Percentiles rank a stretch among this genome's conserved stretches.
These are phyloP conservation scores for Dactylellina parvicollis DNA, from an alignment of 2,329 filamentous ascomycete species.

Conservation along the genomic window DNA sequence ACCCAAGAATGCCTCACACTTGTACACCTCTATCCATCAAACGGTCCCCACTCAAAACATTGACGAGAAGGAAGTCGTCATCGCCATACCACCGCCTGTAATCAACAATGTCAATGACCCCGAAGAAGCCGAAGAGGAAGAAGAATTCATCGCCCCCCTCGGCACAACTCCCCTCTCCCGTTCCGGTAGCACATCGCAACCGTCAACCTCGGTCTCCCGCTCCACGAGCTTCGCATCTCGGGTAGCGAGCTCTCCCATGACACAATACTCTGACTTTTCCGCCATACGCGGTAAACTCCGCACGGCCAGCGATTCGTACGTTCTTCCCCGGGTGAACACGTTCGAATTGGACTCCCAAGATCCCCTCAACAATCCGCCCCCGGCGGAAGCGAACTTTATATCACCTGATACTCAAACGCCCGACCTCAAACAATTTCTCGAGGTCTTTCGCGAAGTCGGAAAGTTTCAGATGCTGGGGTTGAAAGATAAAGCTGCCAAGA, in stretches of 20 bases:
- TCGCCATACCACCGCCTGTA: not conserved
- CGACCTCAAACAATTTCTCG: conserved; percentile 30
- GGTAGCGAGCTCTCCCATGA: conserved; percentile 9
- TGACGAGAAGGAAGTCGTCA: conserved; percentile 42
- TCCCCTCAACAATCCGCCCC: not conserved
- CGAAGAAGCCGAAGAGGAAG: conserved; percentile 7
- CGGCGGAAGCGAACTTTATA: not conserved
- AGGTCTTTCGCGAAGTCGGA: conserved; percentile 38
- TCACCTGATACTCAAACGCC: not conserved
- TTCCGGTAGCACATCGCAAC: conserved; percentile 17
- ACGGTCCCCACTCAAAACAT: conserved; percentile 1
- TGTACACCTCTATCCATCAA: conserved; percentile 29
- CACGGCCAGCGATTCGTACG: conserved; percentile 9
- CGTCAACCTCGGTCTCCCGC: conserved; percentile 21
- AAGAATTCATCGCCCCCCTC: not conserved
- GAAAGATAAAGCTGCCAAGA: conserved; percentile 43
- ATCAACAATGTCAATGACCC: not conserved
- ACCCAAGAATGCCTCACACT: conserved; percentile 4
- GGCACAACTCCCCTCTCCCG: conserved; percentile 3
- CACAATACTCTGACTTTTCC: conserved; percentile 25
- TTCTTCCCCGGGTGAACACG: conserved; percentile 18
- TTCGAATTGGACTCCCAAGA: conserved; percentile 28
- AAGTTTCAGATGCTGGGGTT: conserved; percentile 45
- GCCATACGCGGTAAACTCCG: not conserved
- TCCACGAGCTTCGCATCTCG: conserved; percentile 23